These are phyloP conservation scores for Exsudoporus frostii DNA, from an alignment of 768 basidiomycete genomes.

Conservation along the genomic window DNA sequence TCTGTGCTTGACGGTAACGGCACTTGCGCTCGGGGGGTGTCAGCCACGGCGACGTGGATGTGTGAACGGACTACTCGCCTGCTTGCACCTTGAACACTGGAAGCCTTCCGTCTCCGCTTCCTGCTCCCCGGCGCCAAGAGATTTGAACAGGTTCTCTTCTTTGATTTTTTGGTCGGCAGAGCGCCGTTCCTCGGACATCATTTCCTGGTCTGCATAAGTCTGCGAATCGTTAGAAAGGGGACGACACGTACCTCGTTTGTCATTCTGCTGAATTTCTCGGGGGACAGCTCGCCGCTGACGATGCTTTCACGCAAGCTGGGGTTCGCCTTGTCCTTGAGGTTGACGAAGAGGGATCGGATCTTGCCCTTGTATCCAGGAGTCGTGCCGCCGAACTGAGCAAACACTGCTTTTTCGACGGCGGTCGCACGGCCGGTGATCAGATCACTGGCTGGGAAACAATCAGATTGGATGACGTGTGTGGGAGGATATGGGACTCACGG, in stretches of 20 bases:
- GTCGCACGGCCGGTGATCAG: slow-evolving; percentile 63
- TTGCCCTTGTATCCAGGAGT: slow-evolving; percentile 64
- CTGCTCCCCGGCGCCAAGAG: slow-evolving; percentile 83
- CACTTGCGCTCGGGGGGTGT: slow-evolving; percentile 62
- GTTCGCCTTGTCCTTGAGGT: slow-evolving; percentile 95
- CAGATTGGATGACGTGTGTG: slow-evolving; percentile 1
- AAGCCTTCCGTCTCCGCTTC: slow-evolving; percentile 97
- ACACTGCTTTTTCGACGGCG: slow-evolving; percentile 68
- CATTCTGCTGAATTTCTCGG: slow-evolving; percentile 75
- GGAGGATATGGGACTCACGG: slow-evolving; percentile 52
- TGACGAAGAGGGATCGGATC: slow-evolving; percentile 86
- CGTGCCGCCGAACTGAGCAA: slow-evolving; percentile 41
- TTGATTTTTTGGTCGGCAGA: slow-evolving; percentile 78
- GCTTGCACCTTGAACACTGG: slow-evolving; percentile 94
- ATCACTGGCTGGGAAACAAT: slow-evolving; percentile 52
- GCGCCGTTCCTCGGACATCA: slow-evolving; percentile 92
- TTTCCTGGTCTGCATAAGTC: slow-evolving; percentile 55
- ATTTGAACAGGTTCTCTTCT: slow-evolving; percentile 85
- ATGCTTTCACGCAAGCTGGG: slow-evolving; percentile 81
- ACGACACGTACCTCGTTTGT: slow-evolving; percentile 58
- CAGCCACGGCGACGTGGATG: background rate
- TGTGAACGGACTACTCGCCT: slow-evolving; percentile 42
- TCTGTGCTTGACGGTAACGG: slow-evolving; percentile 94
- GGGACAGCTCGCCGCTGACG: slow-evolving; percentile 74
- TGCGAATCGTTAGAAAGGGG: background rate